phyloP scores from a whole-genome alignment of 2,329 filamentous ascomycete genomes.

The Penicillium sp. region DNA sequence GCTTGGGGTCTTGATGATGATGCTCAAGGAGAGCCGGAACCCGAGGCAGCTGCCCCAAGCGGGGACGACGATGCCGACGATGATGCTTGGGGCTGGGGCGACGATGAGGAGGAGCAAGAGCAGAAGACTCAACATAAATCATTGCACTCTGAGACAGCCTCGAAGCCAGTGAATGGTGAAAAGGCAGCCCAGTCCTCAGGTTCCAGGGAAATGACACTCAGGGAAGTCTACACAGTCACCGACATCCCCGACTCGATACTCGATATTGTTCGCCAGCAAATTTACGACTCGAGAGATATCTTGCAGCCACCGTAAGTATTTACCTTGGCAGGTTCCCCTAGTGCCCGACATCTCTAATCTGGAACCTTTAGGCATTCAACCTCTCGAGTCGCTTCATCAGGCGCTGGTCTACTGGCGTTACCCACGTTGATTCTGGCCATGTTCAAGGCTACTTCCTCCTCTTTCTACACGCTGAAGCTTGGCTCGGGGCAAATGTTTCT shows the following conservation, averaged over 20 bases:
- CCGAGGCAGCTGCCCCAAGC: conserved; percentile 11
- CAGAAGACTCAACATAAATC: conserved; percentile 30
- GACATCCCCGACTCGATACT: conserved; percentile 77
- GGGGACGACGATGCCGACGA: conserved; percentile 44
- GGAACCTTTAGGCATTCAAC: conserved; percentile 31
- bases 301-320: conserved; percentile 39
- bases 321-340: background rate
- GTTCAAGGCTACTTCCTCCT: conserved; percentile 53
- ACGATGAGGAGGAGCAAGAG: conserved; percentile 61
- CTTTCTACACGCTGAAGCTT: conserved; percentile 48
- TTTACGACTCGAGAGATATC: conserved; percentile 46
- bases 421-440: conserved; percentile 53
- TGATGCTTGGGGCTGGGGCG: conserved; percentile 86
- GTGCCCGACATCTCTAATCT: conserved; percentile 22
- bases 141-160: conserved; percentile 17
- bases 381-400: conserved; percentile 44
- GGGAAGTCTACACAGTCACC: conserved; percentile 85
- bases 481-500: conserved; percentile 62
- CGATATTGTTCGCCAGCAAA: conserved; percentile 44
- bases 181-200: conserved; percentile 17
- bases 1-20: conserved; percentile 56
- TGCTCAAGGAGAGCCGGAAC: conserved; percentile 27
- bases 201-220: conserved; percentile 70
- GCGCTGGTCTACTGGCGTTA: conserved; percentile 47
- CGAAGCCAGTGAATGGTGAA: conserved; percentile 28